Base-by-base conservation (phyloP, 2,329 filamentous ascomycete genomes). In the Penicillium vulpinum region DNA sequence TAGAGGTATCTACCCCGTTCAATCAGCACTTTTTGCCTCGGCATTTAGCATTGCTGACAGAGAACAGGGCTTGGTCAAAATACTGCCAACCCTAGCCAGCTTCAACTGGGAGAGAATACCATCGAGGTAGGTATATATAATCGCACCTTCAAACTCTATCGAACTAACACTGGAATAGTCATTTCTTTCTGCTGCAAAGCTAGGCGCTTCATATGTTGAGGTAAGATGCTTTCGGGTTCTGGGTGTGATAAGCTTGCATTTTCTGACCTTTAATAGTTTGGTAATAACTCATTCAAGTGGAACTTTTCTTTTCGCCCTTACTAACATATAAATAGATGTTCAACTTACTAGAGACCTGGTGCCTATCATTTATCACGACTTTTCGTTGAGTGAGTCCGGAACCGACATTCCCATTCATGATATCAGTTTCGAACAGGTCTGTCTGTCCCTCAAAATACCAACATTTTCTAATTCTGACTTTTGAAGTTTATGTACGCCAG, bases 291-390 rank as follows among this genome's bases (percentile, higher is more conserved):
- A 13, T 16, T 24, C 18, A 16, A 13, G 10, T 15, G 9, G 10
- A 29, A 35, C 26, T 18, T 7, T 4, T 39, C 13, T 8, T 39
- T n/a, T 41, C 44, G 5, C 5, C 6, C 22, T 21, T 39, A 13
- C 10, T 56, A 54, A 56, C 15, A 1, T 33, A 7, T n/a, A 26
- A 4, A 15, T 31, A 71, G 77, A 79, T 63, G 68, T 77, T 2
- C 77, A 79, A 57, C 60, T 79, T 16, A 78, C 77, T 1, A 71
- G 70, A 59, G 77, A 79, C 47, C 62, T 70, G 36, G 63, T 73
- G 11, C 73, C 77, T 2, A 69, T 79, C 11, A 69, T 78, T 16
- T 78, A 74, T 48, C 76, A 78, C 57, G 75, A 78, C 58, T 78
- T 77, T 50, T 71, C 71, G 2, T 57, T 79, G 6, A 78, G 75